A percentile compares a stretch with the other conserved stretches of the same genome.
Evolutionary conservation across 306 rosid species (phyloP).

Genomic region (Ochetophila trinervis): DNA sequence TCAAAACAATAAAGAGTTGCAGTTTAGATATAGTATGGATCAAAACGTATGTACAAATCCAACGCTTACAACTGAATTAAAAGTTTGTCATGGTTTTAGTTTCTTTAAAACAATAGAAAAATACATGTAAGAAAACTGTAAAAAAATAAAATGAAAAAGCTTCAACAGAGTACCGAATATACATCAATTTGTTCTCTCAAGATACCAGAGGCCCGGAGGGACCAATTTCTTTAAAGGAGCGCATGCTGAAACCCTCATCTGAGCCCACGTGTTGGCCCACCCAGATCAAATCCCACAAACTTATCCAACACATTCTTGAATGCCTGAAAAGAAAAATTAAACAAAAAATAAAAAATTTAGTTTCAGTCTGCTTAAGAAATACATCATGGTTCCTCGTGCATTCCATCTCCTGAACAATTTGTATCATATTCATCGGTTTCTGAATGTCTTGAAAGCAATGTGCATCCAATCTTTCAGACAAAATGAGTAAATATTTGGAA

Average conservation of each 20-base stretch:
- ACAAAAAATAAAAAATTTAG: neutral
- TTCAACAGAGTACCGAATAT: slow-evolving; percentile 31
- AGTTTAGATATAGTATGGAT: no score
- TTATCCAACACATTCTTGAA: slow-evolving; percentile 77
- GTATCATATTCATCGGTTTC: neutral
- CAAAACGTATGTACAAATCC: slow-evolving; percentile 6
- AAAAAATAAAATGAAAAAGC: slow-evolving; percentile 35
- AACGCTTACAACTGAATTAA: slow-evolving; percentile 34
- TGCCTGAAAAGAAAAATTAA: slow-evolving; percentile 52
- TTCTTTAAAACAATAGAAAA: slow-evolving; percentile 36
- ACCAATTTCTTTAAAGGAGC: slow-evolving; percentile 41
- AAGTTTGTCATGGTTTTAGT: slow-evolving; percentile 31
- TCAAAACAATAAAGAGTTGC: no score
- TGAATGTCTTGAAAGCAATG: neutral
- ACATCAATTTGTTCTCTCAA: slow-evolving; percentile 55
- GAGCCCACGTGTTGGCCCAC: slow-evolving; percentile 45
- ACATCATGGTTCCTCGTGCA: slow-evolving; percentile 2
- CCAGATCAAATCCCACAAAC: slow-evolving; percentile 66
- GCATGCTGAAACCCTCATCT: slow-evolving; percentile 40
- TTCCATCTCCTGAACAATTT: slow-evolving; percentile 15
- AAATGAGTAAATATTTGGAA: neutral
- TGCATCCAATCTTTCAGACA: neutral
- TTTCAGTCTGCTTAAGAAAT: neutral
- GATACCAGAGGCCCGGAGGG: slow-evolving; percentile 34
- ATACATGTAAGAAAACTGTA: slow-evolving; percentile 34